Percentiles rank a stretch among this genome's conserved stretches.
Conservation (phyloP, 2,329 filamentous ascomycete genomes). For the Sodiomyces alkalinus region DNA sequence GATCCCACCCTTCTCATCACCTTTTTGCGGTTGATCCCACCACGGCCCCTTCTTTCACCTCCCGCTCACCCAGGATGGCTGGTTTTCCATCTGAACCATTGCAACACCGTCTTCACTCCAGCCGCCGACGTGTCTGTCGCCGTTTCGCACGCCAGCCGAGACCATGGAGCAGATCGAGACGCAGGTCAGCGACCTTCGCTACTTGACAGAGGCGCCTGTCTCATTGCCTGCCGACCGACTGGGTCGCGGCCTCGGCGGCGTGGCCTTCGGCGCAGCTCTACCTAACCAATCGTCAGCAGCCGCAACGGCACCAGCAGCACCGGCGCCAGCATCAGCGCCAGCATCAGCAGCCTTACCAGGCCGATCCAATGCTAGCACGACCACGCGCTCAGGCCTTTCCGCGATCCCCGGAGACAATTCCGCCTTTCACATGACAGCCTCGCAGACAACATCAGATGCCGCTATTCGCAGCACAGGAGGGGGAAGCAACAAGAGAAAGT, state of each 20-base stretch:
- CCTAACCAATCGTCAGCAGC: too few species aligned
- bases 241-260: conserved; percentile 7
- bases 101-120: too few species aligned
- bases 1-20: too few species aligned
- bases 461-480: background rate
- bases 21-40: too few species aligned
- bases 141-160: too few species aligned
- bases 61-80: background rate
- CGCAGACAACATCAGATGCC: background rate
- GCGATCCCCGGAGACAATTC: conserved; percentile 31
- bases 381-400: conserved; percentile 14
- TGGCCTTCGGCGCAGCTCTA: conserved; percentile 3
- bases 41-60: too few species aligned
- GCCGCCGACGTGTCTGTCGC: too few species aligned
- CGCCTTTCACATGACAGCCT: conserved; percentile 16
- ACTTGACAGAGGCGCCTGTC: conserved; percentile 26
- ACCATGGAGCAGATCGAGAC: conserved; percentile 38
- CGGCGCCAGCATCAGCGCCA: too few species aligned
- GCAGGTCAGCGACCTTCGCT: conserved; percentile 38
- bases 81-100: too few species aligned
- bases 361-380: conserved; percentile 6
- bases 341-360: too few species aligned
- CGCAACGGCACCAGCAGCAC: too few species aligned
- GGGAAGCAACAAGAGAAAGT: conserved; percentile 17
- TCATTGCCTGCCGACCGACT: conserved; percentile 10